Evolutionary conservation across 768 basidiomycete genomes (phyloP).

Genomic region (Chiua virens): DNA sequence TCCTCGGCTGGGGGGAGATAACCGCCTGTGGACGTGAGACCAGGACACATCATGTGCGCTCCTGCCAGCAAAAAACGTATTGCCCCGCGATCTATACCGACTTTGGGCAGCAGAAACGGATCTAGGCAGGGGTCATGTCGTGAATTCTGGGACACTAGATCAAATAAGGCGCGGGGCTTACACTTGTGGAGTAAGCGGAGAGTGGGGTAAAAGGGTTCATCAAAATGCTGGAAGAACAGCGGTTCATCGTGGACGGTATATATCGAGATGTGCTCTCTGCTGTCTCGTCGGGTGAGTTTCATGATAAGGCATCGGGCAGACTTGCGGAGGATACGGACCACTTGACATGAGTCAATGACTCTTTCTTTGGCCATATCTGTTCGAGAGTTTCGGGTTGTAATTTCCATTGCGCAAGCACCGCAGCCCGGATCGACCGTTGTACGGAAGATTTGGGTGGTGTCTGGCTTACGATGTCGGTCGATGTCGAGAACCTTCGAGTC

Average conservation of each 20-base stretch:
- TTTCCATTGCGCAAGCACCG: constrained; percentile 80
- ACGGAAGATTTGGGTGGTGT: constrained; percentile 92
- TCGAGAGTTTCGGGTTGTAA: constrained; percentile 81
- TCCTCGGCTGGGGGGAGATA: constrained; percentile 73
- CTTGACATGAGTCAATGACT: constrained; percentile 88
- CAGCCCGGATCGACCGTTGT: constrained; percentile 83
- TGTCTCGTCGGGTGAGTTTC: constrained; percentile 38
- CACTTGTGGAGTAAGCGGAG: constrained; percentile 91
- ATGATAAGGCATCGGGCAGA: constrained; percentile 8
- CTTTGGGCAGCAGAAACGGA: constrained; percentile 85
- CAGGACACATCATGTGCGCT: constrained; percentile 97
- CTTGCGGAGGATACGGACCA: constrained; percentile 48
- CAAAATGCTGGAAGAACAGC: constrained; percentile 94
- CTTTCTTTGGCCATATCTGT: constrained; percentile 98
- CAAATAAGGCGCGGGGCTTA: constrained; percentile 36
- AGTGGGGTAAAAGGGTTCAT: constrained; percentile 90
- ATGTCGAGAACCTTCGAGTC: constrained; percentile 57
- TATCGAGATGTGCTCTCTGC: constrained; percentile 94
- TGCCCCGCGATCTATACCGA: constrained; percentile 92
- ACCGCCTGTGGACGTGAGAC: constrained; percentile 90
- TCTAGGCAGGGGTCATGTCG: constrained; percentile 47
- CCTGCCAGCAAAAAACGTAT: constrained; percentile 95
- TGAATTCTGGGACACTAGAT: background rate
- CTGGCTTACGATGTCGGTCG: constrained; percentile 84
- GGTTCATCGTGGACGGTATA: constrained; percentile 87